Conservation (phyloP, 148 eudicot genomes). For the Silene conica region DNA sequence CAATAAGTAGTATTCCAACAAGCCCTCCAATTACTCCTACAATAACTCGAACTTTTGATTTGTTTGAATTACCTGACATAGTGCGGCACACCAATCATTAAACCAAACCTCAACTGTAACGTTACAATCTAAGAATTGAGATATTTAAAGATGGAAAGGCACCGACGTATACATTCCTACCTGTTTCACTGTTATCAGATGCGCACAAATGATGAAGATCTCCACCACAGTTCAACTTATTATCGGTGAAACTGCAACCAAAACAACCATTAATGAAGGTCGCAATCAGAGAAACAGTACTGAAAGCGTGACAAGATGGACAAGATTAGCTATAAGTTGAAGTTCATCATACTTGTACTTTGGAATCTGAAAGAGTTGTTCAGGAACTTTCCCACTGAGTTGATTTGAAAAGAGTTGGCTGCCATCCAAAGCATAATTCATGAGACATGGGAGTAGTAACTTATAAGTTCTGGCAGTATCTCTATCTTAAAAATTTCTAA, state of each 20-base stretch:
- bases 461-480: background rate
- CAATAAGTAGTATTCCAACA: constrained; percentile 50
- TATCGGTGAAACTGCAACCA: constrained; percentile 70
- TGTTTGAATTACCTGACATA: constrained; percentile 53
- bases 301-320: constrained; percentile 6
- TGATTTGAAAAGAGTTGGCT: constrained; percentile 77
- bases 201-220: constrained; percentile 43
- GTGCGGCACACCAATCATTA: constrained; percentile 16
- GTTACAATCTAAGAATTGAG: background rate
- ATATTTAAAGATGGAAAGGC: background rate
- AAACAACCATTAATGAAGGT: constrained; percentile 14
- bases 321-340: background rate
- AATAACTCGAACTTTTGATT: constrained; percentile 47
- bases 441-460: constrained; percentile 6
- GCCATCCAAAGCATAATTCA: constrained; percentile 30
- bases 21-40: constrained; percentile 61
- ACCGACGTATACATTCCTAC: constrained; percentile 6
- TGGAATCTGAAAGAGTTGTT: constrained; percentile 47
- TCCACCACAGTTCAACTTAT: constrained; percentile 63
- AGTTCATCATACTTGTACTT: constrained; percentile 57
- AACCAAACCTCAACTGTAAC: background rate
- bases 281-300: background rate
- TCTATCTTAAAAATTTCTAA: background rate
- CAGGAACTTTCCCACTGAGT: constrained; percentile 67
- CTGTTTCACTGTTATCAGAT: constrained; percentile 44